Evolutionary conservation across 495 filamentous ascomycete species (phyloP), one percentile per base, ranked within the genome.

Genomic region (Zalerion maritima): DNA sequence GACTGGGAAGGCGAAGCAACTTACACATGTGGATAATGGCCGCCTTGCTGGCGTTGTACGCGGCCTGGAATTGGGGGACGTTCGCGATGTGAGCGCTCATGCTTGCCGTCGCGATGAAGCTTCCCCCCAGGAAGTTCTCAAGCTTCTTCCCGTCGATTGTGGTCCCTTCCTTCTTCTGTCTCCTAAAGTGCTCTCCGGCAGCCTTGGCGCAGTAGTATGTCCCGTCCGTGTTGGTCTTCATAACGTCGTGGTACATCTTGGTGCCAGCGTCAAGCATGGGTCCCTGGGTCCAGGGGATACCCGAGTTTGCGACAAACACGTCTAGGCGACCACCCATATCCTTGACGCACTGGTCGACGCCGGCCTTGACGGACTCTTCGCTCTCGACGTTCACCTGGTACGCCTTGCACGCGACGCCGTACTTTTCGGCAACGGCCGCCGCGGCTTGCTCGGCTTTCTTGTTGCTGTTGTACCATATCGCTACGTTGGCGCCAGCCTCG

Each of bases 51-150:
- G 80, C 78, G 41, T 93, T 94, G 51, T 94, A 94, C 12, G 78
- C 71, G 6, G 76, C 66, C 52, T 93, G 85, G 38, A 83, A 46
- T 55, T 93, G 83, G 10, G 86, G 85, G 31, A 86, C 70, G 44
- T 93, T 93, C 43, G 75, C 79, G 41, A 93, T 81, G 50, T 87
- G 81, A 2, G 78, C 81, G 49, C 71, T 78, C 71, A 87, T 87
- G 40, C 71, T 78, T 2, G 81, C 69, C 4, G 81, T 89, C 14
- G 75, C 69, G 45, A 87, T 68, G 48, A 86, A 84, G 52, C 72
- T 78, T 7, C 81, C 81, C 11, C 64, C 58, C 13, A 55, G 68
- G 40, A 70, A 85, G 38, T 70, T 69, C 35, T 73, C 59, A 17
- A 85, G 58, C 50, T 64, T 66, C 40, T 73, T 61, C 35, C 81